Conservation (phyloP, 139 green algal genomes). For the Eudorina sp. region DNA sequence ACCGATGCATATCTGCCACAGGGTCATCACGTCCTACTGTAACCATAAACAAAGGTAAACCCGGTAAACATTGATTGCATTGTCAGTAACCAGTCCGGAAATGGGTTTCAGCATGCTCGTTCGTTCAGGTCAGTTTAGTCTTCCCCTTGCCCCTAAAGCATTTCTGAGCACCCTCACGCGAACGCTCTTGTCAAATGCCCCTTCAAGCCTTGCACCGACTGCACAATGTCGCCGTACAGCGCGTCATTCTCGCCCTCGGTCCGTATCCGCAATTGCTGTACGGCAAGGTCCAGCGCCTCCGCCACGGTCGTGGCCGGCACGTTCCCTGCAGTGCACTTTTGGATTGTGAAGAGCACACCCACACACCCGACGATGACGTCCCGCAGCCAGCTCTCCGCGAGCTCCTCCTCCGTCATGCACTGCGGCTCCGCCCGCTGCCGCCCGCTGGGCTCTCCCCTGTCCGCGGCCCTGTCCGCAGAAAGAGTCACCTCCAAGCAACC, state of each 20-base stretch:
- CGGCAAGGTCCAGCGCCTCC: conserved; percentile 47
- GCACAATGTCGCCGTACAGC: conserved; percentile 38
- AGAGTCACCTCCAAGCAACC: not conserved
- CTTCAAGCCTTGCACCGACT: conserved; percentile 43
- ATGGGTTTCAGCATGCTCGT: no score
- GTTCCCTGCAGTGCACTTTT: conserved; percentile 46
- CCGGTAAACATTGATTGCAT: no score
- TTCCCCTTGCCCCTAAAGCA: no score
- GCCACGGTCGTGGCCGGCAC: not conserved
- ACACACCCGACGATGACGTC: conserved; percentile 60
- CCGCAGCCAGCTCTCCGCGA: conserved; percentile 48
- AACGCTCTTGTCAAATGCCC: conserved; percentile 42
- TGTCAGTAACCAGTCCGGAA: no score
- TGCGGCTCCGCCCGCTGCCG: not conserved
- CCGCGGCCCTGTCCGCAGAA: not conserved
- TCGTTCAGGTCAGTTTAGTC: no score
- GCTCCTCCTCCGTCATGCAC: not conserved
- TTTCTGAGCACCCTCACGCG: not conserved
- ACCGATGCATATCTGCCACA: no score
- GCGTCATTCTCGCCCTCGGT: conserved; percentile 37
- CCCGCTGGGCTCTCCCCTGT: not conserved
- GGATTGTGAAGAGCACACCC: conserved; percentile 61
- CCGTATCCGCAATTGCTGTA: conserved; percentile 28
- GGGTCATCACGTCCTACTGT: no score
- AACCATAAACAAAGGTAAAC: no score